phyloP scores from a whole-genome alignment of 2,329 filamentous ascomycete genomes.

The Arthrinium phaeospermum region DNA sequence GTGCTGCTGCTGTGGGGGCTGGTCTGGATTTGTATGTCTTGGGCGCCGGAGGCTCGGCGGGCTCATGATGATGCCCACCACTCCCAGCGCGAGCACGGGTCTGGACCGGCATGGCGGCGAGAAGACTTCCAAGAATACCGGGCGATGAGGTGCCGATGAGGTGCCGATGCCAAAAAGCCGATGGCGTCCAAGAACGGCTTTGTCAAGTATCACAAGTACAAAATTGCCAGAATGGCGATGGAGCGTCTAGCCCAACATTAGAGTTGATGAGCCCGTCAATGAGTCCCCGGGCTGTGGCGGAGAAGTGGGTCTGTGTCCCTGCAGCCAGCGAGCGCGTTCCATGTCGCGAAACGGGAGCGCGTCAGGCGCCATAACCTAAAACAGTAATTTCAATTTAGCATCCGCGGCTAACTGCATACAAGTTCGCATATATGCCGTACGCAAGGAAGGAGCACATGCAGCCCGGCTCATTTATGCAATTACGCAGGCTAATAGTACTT shows the following conservation, averaged over 20 bases:
- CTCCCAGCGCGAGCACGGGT: slow-evolving; percentile 12
- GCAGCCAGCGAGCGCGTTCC: slow-evolving; percentile 6
- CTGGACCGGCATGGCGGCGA: slow-evolving; percentile 17
- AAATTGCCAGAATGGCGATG: not conserved
- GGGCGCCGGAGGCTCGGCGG: slow-evolving; percentile 1
- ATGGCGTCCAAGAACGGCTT: not conserved
- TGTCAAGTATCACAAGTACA: not conserved
- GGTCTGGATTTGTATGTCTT: slow-evolving; percentile 32
- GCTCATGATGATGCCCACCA: not conserved
- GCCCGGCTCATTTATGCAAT: too few relatives aligned
- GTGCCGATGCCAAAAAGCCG: not conserved
- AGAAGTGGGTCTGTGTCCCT: slow-evolving; percentile 4
- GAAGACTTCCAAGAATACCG: not conserved
- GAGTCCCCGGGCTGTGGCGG: not conserved
- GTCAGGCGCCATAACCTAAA: not conserved
- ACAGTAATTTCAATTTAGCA: slow-evolving; percentile 12
- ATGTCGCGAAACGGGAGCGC: not conserved
- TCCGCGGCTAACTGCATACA: not conserved
- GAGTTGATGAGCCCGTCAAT: not conserved
- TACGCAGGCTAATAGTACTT: too few relatives aligned
- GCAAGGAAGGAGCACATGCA: not conserved
- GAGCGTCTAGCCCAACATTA: not conserved
- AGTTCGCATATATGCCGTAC: not conserved
- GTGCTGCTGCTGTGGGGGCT: slow-evolving; percentile 32
- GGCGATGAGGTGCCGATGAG: not conserved